phyloP scores from a whole-genome alignment of 176 grass and related monocot species.

The bread wheat (Triticum aestivum) region DNA sequence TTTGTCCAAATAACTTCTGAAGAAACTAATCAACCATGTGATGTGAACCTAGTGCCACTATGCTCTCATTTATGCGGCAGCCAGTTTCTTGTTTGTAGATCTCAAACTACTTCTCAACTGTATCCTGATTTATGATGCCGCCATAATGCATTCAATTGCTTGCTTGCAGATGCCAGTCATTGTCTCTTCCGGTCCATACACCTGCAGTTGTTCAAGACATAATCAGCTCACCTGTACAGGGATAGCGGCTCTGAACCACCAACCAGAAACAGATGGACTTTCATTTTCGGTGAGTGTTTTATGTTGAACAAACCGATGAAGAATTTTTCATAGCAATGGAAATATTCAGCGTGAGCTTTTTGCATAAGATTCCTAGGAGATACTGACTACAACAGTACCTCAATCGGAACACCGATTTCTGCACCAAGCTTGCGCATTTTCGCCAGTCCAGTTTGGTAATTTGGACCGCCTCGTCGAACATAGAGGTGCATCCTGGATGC shows the following conservation, averaged over 20 bases:
- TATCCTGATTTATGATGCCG: slow-evolving; percentile 35
- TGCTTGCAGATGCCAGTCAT: slow-evolving; percentile 95
- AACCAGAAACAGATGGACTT: slow-evolving; percentile 1
- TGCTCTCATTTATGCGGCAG: slow-evolving; percentile 26
- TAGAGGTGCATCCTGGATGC: slow-evolving; percentile 81
- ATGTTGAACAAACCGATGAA: not conserved
- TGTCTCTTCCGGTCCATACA: slow-evolving; percentile 88
- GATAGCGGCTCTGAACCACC: not conserved
- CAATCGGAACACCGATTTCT: slow-evolving; percentile 69
- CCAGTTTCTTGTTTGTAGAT: slow-evolving; percentile 56
- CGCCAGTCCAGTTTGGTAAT: slow-evolving; percentile 80
- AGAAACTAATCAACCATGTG: slow-evolving; percentile 4
- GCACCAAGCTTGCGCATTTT: slow-evolving; percentile 78
- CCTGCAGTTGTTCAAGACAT: slow-evolving; percentile 43
- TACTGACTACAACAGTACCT: slow-evolving; percentile 45
- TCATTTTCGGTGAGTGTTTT: not conserved
- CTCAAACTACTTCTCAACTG: slow-evolving; percentile 6
- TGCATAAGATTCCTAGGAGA: not conserved
- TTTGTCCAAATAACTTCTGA: not conserved
- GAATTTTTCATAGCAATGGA: not conserved
- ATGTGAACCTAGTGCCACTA: slow-evolving; percentile 15
- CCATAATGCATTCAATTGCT: slow-evolving; percentile 91
- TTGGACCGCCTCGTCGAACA: slow-evolving; percentile 81
- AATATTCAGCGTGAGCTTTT: not conserved
- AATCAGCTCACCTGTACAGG: not conserved